phyloP scores from a whole-genome alignment of 495 filamentous ascomycete genomes.

The Penicillium angulare region DNA sequence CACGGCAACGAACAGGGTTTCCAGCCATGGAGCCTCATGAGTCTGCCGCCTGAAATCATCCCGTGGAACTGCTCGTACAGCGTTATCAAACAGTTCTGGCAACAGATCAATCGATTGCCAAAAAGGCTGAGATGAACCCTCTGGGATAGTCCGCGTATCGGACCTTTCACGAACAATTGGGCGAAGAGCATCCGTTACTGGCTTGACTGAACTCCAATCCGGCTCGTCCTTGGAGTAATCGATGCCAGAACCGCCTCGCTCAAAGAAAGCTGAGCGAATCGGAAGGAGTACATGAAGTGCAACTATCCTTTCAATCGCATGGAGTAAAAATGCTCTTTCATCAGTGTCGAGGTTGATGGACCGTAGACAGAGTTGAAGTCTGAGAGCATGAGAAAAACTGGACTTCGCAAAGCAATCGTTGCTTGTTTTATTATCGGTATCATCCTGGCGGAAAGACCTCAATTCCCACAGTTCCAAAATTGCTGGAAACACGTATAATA shows the following conservation, averaged over 20 bases:
- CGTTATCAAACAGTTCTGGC: constrained; percentile 41
- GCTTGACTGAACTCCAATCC: constrained; percentile 45
- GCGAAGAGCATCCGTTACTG: constrained; percentile 40
- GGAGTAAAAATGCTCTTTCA: constrained; percentile 36
- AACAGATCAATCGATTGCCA: constrained; percentile 33
- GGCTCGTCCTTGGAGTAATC: constrained; percentile 45
- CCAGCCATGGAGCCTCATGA: constrained; percentile 63
- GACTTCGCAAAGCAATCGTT: constrained; percentile 42
- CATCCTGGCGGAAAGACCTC: constrained; percentile 38
- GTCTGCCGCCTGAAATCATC: constrained; percentile 54
- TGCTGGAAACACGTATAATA: constrained; percentile 39
- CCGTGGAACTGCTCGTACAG: constrained; percentile 51
- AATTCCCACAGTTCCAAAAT: constrained; percentile 47
- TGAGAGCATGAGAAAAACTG: constrained; percentile 40
- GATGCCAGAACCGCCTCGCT: constrained; percentile 40
- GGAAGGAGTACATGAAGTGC: constrained; percentile 71
- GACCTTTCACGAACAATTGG: constrained; percentile 34
- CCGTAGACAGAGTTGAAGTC: constrained; percentile 36
- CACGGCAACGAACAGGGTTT: constrained; percentile 60
- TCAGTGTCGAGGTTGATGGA: constrained; percentile 37
- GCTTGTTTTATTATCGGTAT: constrained; percentile 38
- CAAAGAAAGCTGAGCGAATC: constrained; percentile 55
- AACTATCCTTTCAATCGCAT: constrained; percentile 59
- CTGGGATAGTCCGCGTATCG: constrained; percentile 4
- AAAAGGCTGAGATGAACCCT: constrained; percentile 14